A percentile compares a stretch with the other conserved stretches of the same genome.
phyloP scores from a whole-genome alignment of 1,139 yeast genomes.

The Saccharomyces hybrid region DNA sequence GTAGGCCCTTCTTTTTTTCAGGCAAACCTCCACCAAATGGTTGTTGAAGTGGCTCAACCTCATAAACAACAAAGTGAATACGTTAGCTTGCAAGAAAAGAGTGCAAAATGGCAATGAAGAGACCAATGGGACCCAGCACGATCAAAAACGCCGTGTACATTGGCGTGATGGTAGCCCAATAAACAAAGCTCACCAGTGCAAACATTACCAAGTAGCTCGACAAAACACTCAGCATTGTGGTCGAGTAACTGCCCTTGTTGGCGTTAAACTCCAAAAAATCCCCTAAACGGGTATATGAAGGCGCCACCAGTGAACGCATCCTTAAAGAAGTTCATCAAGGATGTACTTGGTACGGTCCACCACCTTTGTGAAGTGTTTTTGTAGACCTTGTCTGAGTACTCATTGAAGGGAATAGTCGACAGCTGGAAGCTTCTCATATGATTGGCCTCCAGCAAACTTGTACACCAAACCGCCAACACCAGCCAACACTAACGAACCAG shows the following conservation, averaged over 20 bases:
- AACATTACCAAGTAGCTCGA: constrained; percentile 18
- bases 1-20: constrained; percentile 13
- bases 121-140: constrained; percentile 28
- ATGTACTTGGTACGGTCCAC: constrained; percentile 9
- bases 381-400: constrained; percentile 11
- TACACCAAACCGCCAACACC: constrained; percentile 26
- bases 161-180: constrained; percentile 29
- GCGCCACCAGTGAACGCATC: constrained; percentile 20
- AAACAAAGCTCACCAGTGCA: constrained; percentile 17
- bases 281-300: constrained; percentile 24
- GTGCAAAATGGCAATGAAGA: constrained; percentile 25
- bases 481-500: constrained; percentile 25
- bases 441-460: constrained; percentile 24
- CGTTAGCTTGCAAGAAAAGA: constrained; percentile 27
- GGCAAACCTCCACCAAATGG: constrained; percentile 12
- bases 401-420: constrained; percentile 10
- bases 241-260: constrained; percentile 14
- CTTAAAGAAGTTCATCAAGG: constrained; percentile 19
- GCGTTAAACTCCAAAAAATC: constrained; percentile 16
- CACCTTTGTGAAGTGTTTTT: constrained; percentile 10
- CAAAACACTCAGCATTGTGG: constrained; percentile 12
- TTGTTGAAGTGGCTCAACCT: constrained; percentile 23
- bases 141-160: constrained; percentile 26
- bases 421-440: constrained; percentile 16
- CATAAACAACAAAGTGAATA: constrained; percentile 28